Percentiles rank a stretch among this genome's conserved stretches.
Evolutionary conservation across 2,329 filamentous ascomycete species (phyloP).

Genomic region (Curvularia spicifera): DNA sequence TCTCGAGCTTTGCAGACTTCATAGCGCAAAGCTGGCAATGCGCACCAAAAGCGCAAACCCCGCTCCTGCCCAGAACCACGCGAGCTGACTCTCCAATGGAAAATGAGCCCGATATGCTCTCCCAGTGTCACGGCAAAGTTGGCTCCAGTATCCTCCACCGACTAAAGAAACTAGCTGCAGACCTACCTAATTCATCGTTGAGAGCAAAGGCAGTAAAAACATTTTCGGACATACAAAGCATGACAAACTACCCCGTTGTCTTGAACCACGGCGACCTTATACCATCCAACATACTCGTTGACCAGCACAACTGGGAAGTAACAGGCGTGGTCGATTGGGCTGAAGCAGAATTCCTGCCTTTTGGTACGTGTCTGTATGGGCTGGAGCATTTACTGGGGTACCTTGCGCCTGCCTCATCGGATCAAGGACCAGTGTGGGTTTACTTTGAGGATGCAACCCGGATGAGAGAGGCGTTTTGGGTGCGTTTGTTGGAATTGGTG

Average conservation of each 20-base stretch:
- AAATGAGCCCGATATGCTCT: constrained; percentile 15
- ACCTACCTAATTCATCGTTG: constrained; percentile 35
- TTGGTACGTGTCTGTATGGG: constrained; percentile 66
- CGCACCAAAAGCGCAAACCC: not conserved
- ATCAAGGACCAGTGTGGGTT: constrained; percentile 17
- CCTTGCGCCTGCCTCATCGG: constrained; percentile 32
- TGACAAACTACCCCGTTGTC: constrained; percentile 59
- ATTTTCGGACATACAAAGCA: constrained; percentile 51
- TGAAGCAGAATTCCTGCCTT: constrained; percentile 66
- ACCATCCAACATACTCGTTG: constrained; percentile 63
- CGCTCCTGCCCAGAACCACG: constrained; percentile 2
- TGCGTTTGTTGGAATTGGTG: constrained; percentile 44
- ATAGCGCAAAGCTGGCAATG: constrained; percentile 36
- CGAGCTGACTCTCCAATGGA: constrained; percentile 32
- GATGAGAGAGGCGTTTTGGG: constrained; percentile 62
- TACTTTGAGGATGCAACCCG: constrained; percentile 55
- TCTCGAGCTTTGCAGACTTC: constrained; percentile 38
- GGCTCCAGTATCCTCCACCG: constrained; percentile 35
- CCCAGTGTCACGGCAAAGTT: constrained; percentile 37
- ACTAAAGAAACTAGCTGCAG: constrained; percentile 30
- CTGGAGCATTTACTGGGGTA: constrained; percentile 65
- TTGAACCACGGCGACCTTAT: constrained; percentile 68
- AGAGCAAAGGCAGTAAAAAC: constrained; percentile 24
- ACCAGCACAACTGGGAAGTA: constrained; percentile 53
- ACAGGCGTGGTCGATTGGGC: constrained; percentile 69